Evolutionary conservation across 495 filamentous ascomycete species (phyloP).

Genomic region (Penicillium malachiteum): DNA sequence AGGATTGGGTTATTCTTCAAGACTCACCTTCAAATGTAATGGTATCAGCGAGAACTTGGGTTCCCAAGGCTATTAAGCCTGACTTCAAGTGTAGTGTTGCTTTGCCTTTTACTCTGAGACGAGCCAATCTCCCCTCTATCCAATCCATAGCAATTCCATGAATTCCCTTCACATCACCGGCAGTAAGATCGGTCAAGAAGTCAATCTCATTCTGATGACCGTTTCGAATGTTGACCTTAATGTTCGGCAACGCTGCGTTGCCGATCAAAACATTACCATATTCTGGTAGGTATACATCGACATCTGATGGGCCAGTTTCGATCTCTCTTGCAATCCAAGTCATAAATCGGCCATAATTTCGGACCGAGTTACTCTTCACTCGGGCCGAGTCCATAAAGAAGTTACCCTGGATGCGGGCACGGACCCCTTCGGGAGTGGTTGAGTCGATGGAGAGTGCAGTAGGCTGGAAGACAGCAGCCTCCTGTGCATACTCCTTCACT

Average conservation of each 20-base stretch:
- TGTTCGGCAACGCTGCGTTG: conserved; percentile 67
- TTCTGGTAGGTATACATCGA: conserved; percentile 80
- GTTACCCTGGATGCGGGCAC: conserved; percentile 73
- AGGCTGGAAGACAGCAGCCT: conserved; percentile 78
- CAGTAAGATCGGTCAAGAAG: conserved; percentile 69
- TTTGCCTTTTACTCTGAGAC: conserved; percentile 66
- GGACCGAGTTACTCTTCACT: conserved; percentile 65
- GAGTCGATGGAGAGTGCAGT: conserved; percentile 79
- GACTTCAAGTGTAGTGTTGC: conserved; percentile 69
- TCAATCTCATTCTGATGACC: conserved; percentile 74
- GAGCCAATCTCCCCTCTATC: conserved; percentile 71
- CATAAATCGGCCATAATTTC: conserved; percentile 71
- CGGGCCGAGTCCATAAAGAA: conserved; percentile 74
- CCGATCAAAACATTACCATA: conserved; percentile 78
- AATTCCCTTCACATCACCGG: conserved; percentile 75
- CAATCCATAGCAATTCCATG: conserved; percentile 84
- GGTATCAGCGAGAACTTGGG: conserved; percentile 66
- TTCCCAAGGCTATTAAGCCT: conserved; percentile 73
- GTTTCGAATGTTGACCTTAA: conserved; percentile 73
- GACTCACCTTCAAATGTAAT: conserved; percentile 78
- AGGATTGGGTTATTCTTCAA: neutral
- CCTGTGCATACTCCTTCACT: conserved; percentile 78
- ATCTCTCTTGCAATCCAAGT: conserved; percentile 79
- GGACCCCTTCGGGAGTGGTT: conserved; percentile 73
- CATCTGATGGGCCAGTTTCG: conserved; percentile 64